Evolutionary conservation across 2,329 filamentous ascomycete species (phyloP), one percentile per base, ranked within the genome.

Genomic region (Zasmidium cellare): DNA sequence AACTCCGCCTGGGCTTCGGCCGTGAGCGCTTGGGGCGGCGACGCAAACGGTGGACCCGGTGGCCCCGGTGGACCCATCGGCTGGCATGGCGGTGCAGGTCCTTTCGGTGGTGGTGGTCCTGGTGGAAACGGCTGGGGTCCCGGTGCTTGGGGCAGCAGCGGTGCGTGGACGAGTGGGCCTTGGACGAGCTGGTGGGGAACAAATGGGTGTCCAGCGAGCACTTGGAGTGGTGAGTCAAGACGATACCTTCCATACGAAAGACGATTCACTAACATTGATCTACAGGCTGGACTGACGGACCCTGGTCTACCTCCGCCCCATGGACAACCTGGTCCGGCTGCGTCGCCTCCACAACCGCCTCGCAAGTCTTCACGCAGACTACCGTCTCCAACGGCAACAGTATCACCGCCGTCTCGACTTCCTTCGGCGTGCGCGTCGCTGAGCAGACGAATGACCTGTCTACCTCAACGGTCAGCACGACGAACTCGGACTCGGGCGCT

Each of bases 161-260:
- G 70, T 24, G 57, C 63, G 9, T 73, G 71, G 69, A 72, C 70
- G 3, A 53, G 57, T 6, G 72, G 71, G 9, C 65, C 71, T 1
- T 74, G 72, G 72, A 74, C 72, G 12, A 62, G 56, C 23, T 74
- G 72, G 72, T 74, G 72, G 72, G 71, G 71, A 16, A 68, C 66
- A 28, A 56, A 59, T 41, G 70, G 63, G 3, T 74, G 72, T 58
- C 72, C 72, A 11, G 63, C 60, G 2, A 65, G 58, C 53, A 72
- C 71, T 19, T 74, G 71, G 71, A 63, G 60, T 51, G 68, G 67
- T 69, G 49, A 58, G 66, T 60, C 18, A 1, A 49, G 28, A 3
- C 38, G 11, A 25, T 19, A 20, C 16, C 20, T 23, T 35, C 16
- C 19, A 19, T 19, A 25, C 16, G 18, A 3, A 12, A 28, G 24